Evolutionary conservation across 1,284 basidiomycete genomes (phyloP).

Genomic region (Irpex sp.): DNA sequence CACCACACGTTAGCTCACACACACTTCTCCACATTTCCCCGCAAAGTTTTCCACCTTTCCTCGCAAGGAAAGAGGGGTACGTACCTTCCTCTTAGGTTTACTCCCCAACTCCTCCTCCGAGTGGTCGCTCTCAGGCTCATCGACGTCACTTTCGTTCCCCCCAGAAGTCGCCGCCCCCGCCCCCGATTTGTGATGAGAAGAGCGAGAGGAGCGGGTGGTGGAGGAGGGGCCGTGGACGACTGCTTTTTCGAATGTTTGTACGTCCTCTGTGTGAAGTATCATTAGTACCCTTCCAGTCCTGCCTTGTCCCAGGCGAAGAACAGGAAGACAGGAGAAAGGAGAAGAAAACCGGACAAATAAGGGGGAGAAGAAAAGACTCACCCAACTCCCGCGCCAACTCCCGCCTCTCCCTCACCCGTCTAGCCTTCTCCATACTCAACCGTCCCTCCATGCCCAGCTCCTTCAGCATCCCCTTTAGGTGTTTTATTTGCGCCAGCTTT

Average conservation of each 20-base stretch:
- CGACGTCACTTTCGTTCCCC: conserved; percentile 30
- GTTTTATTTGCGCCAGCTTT: conserved; percentile 49
- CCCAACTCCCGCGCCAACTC: conserved; percentile 78
- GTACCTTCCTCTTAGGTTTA: background rate
- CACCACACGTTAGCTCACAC: conserved; percentile 16
- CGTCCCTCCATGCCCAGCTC: conserved; percentile 75
- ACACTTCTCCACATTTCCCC: too few species aligned
- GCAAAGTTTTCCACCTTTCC: too few species aligned
- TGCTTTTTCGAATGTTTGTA: conserved; percentile 47
- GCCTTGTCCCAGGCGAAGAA: too few species aligned
- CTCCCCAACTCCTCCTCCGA: background rate
- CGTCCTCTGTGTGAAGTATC: conserved; percentile 46
- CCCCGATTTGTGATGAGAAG: background rate
- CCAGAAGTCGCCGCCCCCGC: conserved; percentile 12
- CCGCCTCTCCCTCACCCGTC: conserved; percentile 59
- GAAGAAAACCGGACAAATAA: too few species aligned
- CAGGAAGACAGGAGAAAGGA: too few species aligned
- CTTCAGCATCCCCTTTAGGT: conserved; percentile 56
- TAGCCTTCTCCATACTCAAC: conserved; percentile 74
- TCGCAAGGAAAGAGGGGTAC: too few species aligned
- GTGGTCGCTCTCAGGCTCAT: conserved; percentile 6
- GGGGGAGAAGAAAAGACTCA: too few species aligned
- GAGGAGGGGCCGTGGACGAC: conserved; percentile 17
- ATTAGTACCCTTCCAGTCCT: too few species aligned
- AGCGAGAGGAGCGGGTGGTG: background rate